Conservation (phyloP, 352 stramenopile genomes). For the Phytophthora sp. region DNA sequence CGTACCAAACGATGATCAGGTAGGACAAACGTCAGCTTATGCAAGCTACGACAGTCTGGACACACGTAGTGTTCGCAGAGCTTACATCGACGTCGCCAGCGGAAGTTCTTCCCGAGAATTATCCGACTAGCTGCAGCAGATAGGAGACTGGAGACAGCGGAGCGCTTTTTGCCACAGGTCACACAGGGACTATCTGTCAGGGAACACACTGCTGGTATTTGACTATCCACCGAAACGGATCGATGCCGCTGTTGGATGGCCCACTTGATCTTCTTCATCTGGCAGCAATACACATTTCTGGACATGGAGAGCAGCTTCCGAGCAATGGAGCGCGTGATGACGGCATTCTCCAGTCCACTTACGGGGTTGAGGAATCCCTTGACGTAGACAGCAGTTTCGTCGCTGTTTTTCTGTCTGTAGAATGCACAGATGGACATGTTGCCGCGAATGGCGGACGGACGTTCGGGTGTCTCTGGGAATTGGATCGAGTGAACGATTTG, state of each 20-base stretch:
- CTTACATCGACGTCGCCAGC: constrained; percentile 35
- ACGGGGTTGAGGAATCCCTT: constrained; percentile 39
- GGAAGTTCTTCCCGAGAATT: constrained; percentile 16
- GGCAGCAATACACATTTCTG: constrained; percentile 38
- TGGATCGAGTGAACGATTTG: constrained; percentile 66
- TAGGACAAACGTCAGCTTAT: constrained; percentile 44
- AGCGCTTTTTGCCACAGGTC: constrained; percentile 37
- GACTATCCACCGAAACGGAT: constrained; percentile 17
- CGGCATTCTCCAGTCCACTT: constrained; percentile 43
- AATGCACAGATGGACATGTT: constrained; percentile 47
- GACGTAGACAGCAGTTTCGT: constrained; percentile 41
- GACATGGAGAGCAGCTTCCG: constrained; percentile 36
- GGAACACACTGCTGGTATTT: constrained; percentile 18
- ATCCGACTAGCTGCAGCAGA: constrained; percentile 19
- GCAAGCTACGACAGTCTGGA: constrained; percentile 49
- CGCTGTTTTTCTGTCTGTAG: constrained; percentile 42
- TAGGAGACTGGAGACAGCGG: constrained; percentile 27
- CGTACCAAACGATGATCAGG: constrained; percentile 36
- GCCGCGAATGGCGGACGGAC: constrained; percentile 28
- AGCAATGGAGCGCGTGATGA: constrained; percentile 42
- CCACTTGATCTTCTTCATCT: constrained; percentile 53
- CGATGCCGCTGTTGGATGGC: constrained; percentile 28
- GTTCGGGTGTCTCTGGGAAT: constrained; percentile 42
- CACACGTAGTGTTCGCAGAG: constrained; percentile 56
- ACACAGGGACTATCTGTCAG: constrained; percentile 36